Percentiles rank a stretch among this genome's conserved stretches.
Conservation (phyloP, 2,329 filamentous ascomycete species). For the Arthrinium phaeospermum region DNA sequence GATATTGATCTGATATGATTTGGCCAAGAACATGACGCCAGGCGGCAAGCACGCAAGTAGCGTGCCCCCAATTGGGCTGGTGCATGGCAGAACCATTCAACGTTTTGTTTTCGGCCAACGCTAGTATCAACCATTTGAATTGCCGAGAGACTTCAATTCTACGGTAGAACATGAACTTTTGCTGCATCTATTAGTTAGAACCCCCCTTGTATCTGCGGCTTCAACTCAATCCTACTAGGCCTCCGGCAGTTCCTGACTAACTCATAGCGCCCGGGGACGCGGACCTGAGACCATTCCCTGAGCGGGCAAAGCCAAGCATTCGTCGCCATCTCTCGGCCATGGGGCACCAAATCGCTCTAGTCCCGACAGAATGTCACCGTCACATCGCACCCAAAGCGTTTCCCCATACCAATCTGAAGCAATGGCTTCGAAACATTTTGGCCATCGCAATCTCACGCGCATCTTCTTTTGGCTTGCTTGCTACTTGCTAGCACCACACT, state of each 20-base stretch:
- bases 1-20: background rate
- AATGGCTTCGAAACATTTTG: constrained; percentile 15
- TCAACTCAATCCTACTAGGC: background rate
- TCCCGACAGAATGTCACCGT: background rate
- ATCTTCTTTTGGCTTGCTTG: background rate
- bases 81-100: background rate
- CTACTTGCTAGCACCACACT: background rate
- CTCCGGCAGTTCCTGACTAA: constrained; percentile 2
- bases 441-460: background rate
- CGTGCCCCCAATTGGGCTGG: background rate
- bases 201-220: background rate
- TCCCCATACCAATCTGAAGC: constrained; percentile 11
- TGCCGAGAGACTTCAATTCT: background rate
- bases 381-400: background rate
- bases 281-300: background rate
- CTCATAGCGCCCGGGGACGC: background rate
- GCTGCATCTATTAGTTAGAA: background rate
- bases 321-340: background rate
- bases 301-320: background rate
- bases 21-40: background rate
- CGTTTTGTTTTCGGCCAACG: background rate
- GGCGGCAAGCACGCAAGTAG: background rate
- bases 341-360: constrained; percentile 6
- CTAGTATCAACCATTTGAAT: background rate
- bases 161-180: background rate